Evolutionary conservation across 495 filamentous ascomycete genomes (phyloP).

Genomic region (Letharia lupina): DNA sequence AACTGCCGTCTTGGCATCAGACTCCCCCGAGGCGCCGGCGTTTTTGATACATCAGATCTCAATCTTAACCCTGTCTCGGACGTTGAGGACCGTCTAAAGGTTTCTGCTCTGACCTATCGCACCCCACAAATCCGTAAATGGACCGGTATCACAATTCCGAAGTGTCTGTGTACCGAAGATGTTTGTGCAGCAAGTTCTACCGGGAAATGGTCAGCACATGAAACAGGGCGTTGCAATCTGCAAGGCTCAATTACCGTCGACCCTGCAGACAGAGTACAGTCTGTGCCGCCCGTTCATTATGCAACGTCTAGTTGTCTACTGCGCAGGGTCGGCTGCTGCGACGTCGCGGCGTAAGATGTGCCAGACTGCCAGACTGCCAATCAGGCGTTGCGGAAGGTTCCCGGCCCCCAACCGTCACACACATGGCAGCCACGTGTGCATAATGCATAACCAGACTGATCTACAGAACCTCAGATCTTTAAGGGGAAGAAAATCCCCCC

Average conservation of each 20-base stretch:
- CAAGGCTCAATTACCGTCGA: slow-evolving; percentile 8
- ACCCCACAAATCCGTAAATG: neutral
- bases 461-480: slow-evolving; percentile 2
- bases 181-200: neutral
- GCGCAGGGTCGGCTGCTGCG: slow-evolving; percentile 1
- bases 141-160: neutral
- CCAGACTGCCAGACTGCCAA: neutral
- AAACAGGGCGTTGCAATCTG: slow-evolving; percentile 8
- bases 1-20: slow-evolving; percentile 14
- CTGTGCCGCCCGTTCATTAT: neutral
- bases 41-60: neutral
- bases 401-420: slow-evolving; percentile 8
- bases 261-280: slow-evolving; percentile 3
- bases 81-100: no score
- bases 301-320: neutral
- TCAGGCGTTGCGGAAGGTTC: neutral
- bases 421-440: slow-evolving; percentile 11
- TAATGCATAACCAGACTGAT: slow-evolving; percentile 3
- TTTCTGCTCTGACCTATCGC: neutral
- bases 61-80: neutral
- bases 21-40: slow-evolving; percentile 1
- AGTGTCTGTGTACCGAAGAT: neutral
- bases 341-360: neutral
- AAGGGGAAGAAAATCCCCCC: neutral
- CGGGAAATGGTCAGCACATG: slow-evolving; percentile 7